Evolutionary conservation across 192 early-diverging fungal species (phyloP).

Genomic region (Ambispora gerdemannii): DNA sequence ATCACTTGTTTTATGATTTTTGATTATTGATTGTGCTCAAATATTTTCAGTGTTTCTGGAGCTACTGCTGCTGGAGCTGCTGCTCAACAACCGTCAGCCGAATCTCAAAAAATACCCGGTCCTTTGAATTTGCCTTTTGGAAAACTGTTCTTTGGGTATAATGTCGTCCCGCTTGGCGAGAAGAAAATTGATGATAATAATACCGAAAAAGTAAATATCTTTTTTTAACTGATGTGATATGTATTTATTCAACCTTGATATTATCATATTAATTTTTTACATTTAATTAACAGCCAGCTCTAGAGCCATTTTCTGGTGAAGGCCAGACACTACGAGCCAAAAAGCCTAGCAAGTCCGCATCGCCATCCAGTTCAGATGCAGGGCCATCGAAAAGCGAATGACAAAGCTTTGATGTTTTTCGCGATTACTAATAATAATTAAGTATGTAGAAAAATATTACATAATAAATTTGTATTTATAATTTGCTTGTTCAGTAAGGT

Average conservation of each 20-base stretch:
- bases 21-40: not conserved
- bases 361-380: too few relatives aligned
- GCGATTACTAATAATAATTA: too few relatives aligned
- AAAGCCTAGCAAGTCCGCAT: not conserved
- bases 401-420: too few relatives aligned
- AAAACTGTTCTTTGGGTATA: constrained; percentile 89
- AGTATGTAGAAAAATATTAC: too few relatives aligned
- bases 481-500: too few relatives aligned
- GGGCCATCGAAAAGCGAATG: too few relatives aligned
- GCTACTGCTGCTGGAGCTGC: constrained; percentile 15
- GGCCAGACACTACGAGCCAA: constrained; percentile 6
- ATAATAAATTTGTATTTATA: too few relatives aligned
- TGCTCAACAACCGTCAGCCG: constrained; percentile 31
- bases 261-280: not conserved
- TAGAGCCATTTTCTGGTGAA: not conserved
- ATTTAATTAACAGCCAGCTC: not conserved
- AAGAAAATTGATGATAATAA: constrained; percentile 37
- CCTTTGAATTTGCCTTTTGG: constrained; percentile 82
- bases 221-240: not conserved
- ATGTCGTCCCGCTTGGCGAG: constrained; percentile 57
- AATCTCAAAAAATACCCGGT: constrained; percentile 51
- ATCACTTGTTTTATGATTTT: not conserved
- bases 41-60: not conserved
- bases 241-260: not conserved
- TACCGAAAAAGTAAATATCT: constrained; percentile 19